Base-by-base conservation (phyloP, 345 rosid species). In the Geranium rotundifolium region DNA sequence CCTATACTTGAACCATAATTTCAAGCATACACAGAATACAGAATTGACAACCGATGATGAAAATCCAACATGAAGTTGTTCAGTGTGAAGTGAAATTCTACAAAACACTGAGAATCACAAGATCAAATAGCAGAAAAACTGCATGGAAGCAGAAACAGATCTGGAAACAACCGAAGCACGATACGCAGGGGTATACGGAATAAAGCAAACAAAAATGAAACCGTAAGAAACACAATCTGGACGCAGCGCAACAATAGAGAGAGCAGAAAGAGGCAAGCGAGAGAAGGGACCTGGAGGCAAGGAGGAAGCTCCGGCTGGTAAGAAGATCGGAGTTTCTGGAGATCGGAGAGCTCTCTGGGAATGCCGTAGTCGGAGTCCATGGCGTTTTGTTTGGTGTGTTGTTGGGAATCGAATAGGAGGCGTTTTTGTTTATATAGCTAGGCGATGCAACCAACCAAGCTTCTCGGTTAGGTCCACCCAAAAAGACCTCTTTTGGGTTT, bases 281-380 rank as follows among this genome's bases (percentile, higher is more conserved):
- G 37, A 52, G 62, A 46, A 14, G 3, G 60, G 39, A 85, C 96
- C 96, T 91, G 90, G 34, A 91, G 98, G 57, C 98, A 91, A 54
- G 96, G 96, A 81, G 98, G 96, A 65, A 91, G 85, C 49, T 77
- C 84, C 2, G 98, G 95, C 0, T 79, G 88, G 79, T 92, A 85
- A 56, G 73, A 85, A 65, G 96, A 85, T 59, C 98, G 87, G 66
- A 74, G 84, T 61, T 86, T 79, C 66, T 90, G 99, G 67, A 90
- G 96, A 56, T 77, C 79, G 65, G 99, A 93, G 69, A 93, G 97
- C 73, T 90, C 90, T 71, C 96, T 72, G 72, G 97, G 88, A 72
- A 86, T 81, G 74, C 96, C 97, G 70, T 72, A 93, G 82, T 93
- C 99, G 34, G 99, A 93, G 71, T 93, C 95, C 99, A 93, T 46